Percentiles rank a stretch among this genome's conserved stretches.
Evolutionary conservation across 768 basidiomycete species (phyloP).

Genomic region (Amanita pallidorosea): DNA sequence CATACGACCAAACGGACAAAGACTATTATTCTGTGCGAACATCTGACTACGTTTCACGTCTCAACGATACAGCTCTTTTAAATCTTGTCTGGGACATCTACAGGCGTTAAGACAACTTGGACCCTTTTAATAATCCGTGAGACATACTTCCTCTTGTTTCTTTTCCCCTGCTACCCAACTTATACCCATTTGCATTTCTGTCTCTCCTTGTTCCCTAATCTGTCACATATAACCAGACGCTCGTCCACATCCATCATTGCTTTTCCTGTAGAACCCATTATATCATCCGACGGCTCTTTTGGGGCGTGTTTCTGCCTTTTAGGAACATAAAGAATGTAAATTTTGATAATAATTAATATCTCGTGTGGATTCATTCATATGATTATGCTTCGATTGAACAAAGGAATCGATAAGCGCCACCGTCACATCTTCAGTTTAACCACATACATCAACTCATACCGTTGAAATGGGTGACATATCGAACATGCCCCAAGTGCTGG

Average conservation of each 20-base stretch:
- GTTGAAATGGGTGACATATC: background rate
- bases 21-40: slow-evolving; percentile 1
- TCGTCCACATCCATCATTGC: background rate
- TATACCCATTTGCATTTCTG: background rate
- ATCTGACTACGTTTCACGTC: background rate
- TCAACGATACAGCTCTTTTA: background rate
- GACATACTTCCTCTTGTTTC: background rate
- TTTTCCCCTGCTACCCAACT: background rate
- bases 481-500: background rate
- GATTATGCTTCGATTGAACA: background rate
- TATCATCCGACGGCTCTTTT: background rate
- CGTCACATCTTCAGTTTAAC: background rate
- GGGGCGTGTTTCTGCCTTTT: background rate
- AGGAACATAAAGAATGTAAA: slow-evolving; percentile 1
- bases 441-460: background rate
- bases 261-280: background rate
- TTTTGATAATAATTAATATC: background rate
- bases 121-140: slow-evolving; percentile 1
- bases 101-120: background rate
- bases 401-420: background rate
- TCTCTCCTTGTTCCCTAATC: background rate
- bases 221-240: background rate
- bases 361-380: background rate
- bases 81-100: slow-evolving; percentile 3
- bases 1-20: background rate